A percentile compares a stretch with the other conserved stretches of the same genome.
Conservation (phyloP, 495 filamentous ascomycete genomes). For the Wilcoxina mikolae region DNA sequence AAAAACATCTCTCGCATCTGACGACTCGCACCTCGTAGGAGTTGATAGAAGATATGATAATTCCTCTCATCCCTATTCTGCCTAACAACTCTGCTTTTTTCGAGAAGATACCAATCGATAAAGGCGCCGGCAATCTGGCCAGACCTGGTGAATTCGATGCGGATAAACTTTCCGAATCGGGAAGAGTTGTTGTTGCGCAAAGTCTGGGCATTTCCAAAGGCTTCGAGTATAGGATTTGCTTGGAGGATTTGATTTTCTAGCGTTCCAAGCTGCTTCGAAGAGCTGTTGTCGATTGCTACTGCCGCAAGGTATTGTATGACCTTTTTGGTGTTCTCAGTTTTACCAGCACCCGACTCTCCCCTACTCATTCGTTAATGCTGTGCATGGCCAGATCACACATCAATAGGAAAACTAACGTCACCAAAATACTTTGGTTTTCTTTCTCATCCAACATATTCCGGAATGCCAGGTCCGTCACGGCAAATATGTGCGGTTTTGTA, state of each 20-base stretch:
- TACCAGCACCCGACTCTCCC: slow-evolving; percentile 94
- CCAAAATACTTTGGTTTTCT: slow-evolving; percentile 91
- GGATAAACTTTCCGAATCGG: slow-evolving; percentile 96
- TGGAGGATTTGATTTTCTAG: slow-evolving; percentile 94
- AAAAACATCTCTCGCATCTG: slow-evolving; percentile 60
- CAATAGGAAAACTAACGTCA: slow-evolving; percentile 86
- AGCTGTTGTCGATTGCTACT: slow-evolving; percentile 62
- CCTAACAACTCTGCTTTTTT: slow-evolving; percentile 89
- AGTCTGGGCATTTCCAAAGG: slow-evolving; percentile 96
- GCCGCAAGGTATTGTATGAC: slow-evolving; percentile 97
- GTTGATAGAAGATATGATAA: slow-evolving; percentile 96
- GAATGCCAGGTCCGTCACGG: slow-evolving; percentile 96
- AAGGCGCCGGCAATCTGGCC: slow-evolving; percentile 91
- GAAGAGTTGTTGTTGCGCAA: slow-evolving; percentile 98
- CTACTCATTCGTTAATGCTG: slow-evolving; percentile 56
- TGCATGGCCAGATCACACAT: slow-evolving; percentile 63
- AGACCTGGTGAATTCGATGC: slow-evolving; percentile 81
- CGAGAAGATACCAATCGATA: slow-evolving; percentile 96
- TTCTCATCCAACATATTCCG: slow-evolving; percentile 90
- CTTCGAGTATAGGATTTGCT: slow-evolving; percentile 95
- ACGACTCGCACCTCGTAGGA: slow-evolving; percentile 66
- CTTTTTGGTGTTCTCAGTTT: slow-evolving; percentile 99
- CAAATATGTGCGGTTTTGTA: slow-evolving; percentile 93
- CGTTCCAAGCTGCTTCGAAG: slow-evolving; percentile 26
- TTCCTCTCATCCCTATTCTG: slow-evolving; percentile 78